phyloP scores from a whole-genome alignment of 768 basidiomycete species.

The Tephrocybe rancida region DNA sequence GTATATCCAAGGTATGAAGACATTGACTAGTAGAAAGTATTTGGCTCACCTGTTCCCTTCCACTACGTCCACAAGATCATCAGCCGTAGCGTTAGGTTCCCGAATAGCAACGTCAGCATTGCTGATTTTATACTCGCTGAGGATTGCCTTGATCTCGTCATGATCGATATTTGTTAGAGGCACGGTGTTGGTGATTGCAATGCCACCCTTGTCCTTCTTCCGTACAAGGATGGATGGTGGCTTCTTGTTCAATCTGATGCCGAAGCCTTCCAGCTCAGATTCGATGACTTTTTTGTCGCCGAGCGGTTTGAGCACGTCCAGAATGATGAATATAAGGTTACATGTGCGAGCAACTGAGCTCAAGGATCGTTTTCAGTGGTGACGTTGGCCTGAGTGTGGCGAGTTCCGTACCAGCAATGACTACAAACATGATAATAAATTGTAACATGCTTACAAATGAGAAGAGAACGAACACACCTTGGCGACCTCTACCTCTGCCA shows the following conservation, averaged over 20 bases:
- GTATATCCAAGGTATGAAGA: neutral
- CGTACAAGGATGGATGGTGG: conserved; percentile 86
- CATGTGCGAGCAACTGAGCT: conserved; percentile 93
- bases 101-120: conserved; percentile 93
- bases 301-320: conserved; percentile 98
- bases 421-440: conserved; percentile 31
- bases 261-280: conserved; percentile 95
- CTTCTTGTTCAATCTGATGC: conserved; percentile 93
- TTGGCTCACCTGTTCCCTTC: conserved; percentile 85
- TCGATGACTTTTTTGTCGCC: conserved; percentile 94
- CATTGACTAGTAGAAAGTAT: neutral
- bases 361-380: conserved; percentile 13
- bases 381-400: conserved; percentile 5
- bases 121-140: conserved; percentile 89
- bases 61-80: conserved; percentile 96
- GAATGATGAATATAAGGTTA: conserved; percentile 97
- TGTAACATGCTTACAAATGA: neutral
- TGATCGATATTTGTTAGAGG: conserved; percentile 95
- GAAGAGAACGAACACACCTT: conserved; percentile 54
- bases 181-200: conserved; percentile 95
- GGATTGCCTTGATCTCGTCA: conserved; percentile 93
- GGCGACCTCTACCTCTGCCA: conserved; percentile 93
- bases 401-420: conserved; percentile 70
- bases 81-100: conserved; percentile 88
- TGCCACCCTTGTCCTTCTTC: conserved; percentile 88